Evolutionary conservation across 2,329 filamentous ascomycete genomes (phyloP), one percentile per base, ranked within the genome.

Genomic region (Leptographium procerum): DNA sequence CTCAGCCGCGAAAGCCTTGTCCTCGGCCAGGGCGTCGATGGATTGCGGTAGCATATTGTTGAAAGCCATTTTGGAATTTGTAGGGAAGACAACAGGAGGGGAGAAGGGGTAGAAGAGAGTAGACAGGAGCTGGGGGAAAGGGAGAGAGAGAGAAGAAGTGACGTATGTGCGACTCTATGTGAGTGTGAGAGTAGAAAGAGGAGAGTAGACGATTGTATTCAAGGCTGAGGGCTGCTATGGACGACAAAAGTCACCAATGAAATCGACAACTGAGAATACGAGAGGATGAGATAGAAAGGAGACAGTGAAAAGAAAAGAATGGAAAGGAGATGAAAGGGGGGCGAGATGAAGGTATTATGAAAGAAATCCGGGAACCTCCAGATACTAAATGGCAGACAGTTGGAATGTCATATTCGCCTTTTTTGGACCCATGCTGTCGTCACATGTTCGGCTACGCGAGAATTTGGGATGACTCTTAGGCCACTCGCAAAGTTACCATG

Each of bases 1-100:
- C 71, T 99, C 94, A 65, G 87, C 81, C 68, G 84, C 79, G 75
- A 87, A 96, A 68, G 85, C 75, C 67, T 87, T 75, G 61, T 86
- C 83, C 69, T 86, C 83, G 58, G 69, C 65, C 59, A 77, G 75
- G 57, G 78, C 77, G 69, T 83, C 79, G 64, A 83, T 74, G 61
- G 80, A 75, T 64, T 74, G 69, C 69, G 77, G 81, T 59, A 77
- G 68, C 83, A 86, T 86, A 71, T 83, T 85, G 72, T 80, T 80
- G 64, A 78, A 73, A 62, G 81, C 80, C 81, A 84, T 84, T 65
- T 51, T 75, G 71, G 64, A n/a, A n/a, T n/a, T n/a, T n/a, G n/a
- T n/a, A n/a, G n/a, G n/a, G n/a, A n/a, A n/a, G n/a, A n/a, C n/a
- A n/a, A n/a, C 64, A 63, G 62, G 33, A 22, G 3, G 22, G 36